Percentiles rank a stretch among this genome's conserved stretches.
Conservation (phyloP, 2,329 filamentous ascomycete genomes). For the Onygenales sp. region DNA sequence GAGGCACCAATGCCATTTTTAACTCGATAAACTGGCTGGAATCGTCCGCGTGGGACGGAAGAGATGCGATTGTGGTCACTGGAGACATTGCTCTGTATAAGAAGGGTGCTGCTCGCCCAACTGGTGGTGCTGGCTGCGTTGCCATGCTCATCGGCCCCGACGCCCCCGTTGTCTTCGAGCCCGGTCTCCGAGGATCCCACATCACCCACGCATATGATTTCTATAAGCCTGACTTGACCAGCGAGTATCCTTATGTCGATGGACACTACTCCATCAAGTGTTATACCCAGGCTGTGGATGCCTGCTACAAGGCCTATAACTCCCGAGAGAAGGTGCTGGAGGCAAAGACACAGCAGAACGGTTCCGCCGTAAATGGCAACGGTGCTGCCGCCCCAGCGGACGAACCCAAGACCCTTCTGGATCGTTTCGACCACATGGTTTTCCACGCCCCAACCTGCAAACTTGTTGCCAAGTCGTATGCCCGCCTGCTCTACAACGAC, state of each 20-base stretch:
- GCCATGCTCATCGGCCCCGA: conserved; percentile 66
- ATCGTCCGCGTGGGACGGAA: conserved; percentile 76
- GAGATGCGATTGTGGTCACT: conserved; percentile 64
- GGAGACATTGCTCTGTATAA: conserved; percentile 74
- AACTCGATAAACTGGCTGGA: conserved; percentile 74
- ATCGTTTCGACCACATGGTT: conserved; percentile 73
- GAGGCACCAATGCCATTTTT: conserved; percentile 69
- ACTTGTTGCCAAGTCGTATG: conserved; percentile 76
- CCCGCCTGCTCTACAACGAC: conserved; percentile 76
- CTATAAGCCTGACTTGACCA: conserved; percentile 74
- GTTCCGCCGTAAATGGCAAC: conserved; percentile 32
- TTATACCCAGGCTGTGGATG: conserved; percentile 66
- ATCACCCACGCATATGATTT: conserved; percentile 80
- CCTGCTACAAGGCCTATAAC: conserved; percentile 71
- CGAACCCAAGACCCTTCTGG: conserved; percentile 53
- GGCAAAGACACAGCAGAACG: conserved; percentile 31
- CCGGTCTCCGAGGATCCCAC: conserved; percentile 65
- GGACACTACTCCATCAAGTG: conserved; percentile 69
- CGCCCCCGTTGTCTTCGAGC: conserved; percentile 62
- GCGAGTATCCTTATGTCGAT: conserved; percentile 73
- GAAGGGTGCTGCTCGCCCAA: conserved; percentile 68
- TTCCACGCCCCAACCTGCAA: conserved; percentile 87
- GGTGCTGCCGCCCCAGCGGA: conserved; percentile 29
- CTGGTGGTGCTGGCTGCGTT: conserved; percentile 64
- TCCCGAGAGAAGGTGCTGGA: conserved; percentile 58